Percentiles rank a stretch among this genome's conserved stretches.
Evolutionary conservation across 31 red algal genomes (phyloP).

Genomic region (Asparagopsis taxiformis): DNA sequence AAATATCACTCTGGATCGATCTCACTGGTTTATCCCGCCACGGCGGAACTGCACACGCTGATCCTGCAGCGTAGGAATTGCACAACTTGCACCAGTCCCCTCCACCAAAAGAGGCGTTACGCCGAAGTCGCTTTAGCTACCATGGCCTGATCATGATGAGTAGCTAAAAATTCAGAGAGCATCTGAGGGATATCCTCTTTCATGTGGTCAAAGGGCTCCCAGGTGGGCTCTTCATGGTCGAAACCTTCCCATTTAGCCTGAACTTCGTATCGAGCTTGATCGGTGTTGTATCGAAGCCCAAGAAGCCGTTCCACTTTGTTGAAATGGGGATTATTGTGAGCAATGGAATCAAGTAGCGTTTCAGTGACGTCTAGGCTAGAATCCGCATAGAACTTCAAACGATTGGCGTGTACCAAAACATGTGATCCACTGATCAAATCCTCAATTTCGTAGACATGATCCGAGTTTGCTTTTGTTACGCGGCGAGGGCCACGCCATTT

Average conservation of each 20-base stretch:
- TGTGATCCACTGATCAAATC: neutral
- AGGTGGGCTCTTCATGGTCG: neutral
- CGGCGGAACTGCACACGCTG: no score
- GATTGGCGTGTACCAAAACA: neutral
- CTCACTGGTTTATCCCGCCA: no score
- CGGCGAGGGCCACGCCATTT: no score
- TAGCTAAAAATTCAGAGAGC: slow-evolving; percentile 9
- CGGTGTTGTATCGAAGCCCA: slow-evolving; percentile 1
- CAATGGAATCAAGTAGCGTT: neutral
- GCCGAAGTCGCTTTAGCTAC: no score
- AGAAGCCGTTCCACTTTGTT: neutral
- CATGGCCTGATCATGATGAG: neutral
- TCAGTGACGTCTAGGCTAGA: slow-evolving; percentile 1
- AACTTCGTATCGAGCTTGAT: neutral
- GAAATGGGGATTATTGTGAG: neutral
- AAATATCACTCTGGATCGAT: no score
- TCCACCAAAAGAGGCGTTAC: no score
- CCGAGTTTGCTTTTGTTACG: no score
- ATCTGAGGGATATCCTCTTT: neutral
- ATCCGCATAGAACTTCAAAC: slow-evolving; percentile 5
- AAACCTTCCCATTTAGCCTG: slow-evolving; percentile 1
- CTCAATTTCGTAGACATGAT: neutral
- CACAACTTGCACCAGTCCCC: no score
- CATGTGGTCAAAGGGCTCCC: neutral
- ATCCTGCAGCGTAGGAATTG: no score